These are phyloP conservation scores for Cutaneotrichosporon spelunceum DNA, from an alignment of 1,284 basidiomycete genomes.

Conservation along the genomic window DNA sequence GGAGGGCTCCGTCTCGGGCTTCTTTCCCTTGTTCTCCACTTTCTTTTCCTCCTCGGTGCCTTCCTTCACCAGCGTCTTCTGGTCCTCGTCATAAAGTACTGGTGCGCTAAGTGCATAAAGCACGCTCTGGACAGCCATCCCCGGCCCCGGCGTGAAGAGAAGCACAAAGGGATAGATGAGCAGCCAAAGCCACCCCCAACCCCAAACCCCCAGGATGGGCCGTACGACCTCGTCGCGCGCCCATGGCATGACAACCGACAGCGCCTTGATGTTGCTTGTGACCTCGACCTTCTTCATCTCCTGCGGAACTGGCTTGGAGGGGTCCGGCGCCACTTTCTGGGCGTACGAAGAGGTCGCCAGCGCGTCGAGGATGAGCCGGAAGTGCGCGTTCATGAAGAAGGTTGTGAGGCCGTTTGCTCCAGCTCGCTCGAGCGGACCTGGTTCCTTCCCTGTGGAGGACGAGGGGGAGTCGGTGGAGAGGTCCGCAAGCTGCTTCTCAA, in stretches of 20 bases:
- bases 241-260: slow-evolving; percentile 49
- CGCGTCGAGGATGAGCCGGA: slow-evolving; percentile 46
- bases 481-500: slow-evolving; percentile 33
- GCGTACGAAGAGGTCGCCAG: slow-evolving; percentile 35
- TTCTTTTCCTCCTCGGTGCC: slow-evolving; percentile 13
- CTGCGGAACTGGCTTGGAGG: slow-evolving; percentile 25
- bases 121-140: slow-evolving; percentile 39
- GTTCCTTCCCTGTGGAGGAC: background rate
- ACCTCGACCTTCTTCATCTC: slow-evolving; percentile 38
- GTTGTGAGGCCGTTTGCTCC: slow-evolving; percentile 37
- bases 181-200: slow-evolving; percentile 37
- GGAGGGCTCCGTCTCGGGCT: slow-evolving; percentile 24
- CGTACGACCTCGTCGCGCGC: slow-evolving; percentile 44
- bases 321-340: slow-evolving; percentile 25
- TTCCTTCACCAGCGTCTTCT: background rate
- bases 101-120: slow-evolving; percentile 47
- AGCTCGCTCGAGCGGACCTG: slow-evolving; percentile 10
- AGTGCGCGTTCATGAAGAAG: slow-evolving; percentile 40
- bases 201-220: slow-evolving; percentile 23
- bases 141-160: slow-evolving; percentile 44
- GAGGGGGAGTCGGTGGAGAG: background rate
- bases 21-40: slow-evolving; percentile 17
- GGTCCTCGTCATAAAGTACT: slow-evolving; percentile 34
- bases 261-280: slow-evolving; percentile 45
- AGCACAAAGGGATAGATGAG: slow-evolving; percentile 42